phyloP scores from a whole-genome alignment of 2,329 filamentous ascomycete genomes.

The Exophiala sideris region DNA sequence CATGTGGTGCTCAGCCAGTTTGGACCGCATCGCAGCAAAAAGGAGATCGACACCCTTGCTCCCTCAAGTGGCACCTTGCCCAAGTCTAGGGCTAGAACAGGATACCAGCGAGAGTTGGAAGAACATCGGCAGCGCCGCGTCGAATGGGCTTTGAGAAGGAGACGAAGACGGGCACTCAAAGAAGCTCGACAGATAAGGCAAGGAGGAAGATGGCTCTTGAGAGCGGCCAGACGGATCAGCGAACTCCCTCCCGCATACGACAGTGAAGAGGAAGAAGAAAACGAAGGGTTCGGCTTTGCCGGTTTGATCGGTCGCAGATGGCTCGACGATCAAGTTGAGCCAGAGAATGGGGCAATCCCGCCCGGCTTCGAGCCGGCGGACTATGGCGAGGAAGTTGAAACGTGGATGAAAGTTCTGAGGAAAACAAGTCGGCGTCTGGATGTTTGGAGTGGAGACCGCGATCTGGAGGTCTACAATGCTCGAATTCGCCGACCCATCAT shows the following conservation, averaged over 20 bases:
- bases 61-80: constrained; percentile 33
- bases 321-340: constrained; percentile 11
- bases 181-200: constrained; percentile 38
- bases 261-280: constrained; percentile 43
- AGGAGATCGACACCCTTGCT: constrained; percentile 15
- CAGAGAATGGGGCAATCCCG: constrained; percentile 25
- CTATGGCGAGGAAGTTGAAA: constrained; percentile 46
- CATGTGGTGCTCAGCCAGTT: constrained; percentile 44
- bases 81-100: constrained; percentile 47
- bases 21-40: constrained; percentile 11
- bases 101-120: constrained; percentile 50
- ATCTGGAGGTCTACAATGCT: constrained; percentile 35
- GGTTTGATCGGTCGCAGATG: constrained; percentile 22
- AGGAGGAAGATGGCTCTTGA: constrained; percentile 39
- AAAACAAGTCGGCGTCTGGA: constrained; percentile 43
- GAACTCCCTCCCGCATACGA: constrained; percentile 45
- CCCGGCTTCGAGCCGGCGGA: constrained; percentile 45
- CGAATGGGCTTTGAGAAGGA: constrained; percentile 45
- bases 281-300: constrained; percentile 39
- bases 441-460: constrained; percentile 45
- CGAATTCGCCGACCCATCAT: constrained; percentile 12
- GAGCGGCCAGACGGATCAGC: constrained; percentile 41
- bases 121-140: constrained; percentile 48
- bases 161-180: constrained; percentile 38
- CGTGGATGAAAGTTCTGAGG: constrained; percentile 42